Evolutionary conservation across 805 yeast genomes (phyloP).

Genomic region (Blastobotrys peoriensis): DNA sequence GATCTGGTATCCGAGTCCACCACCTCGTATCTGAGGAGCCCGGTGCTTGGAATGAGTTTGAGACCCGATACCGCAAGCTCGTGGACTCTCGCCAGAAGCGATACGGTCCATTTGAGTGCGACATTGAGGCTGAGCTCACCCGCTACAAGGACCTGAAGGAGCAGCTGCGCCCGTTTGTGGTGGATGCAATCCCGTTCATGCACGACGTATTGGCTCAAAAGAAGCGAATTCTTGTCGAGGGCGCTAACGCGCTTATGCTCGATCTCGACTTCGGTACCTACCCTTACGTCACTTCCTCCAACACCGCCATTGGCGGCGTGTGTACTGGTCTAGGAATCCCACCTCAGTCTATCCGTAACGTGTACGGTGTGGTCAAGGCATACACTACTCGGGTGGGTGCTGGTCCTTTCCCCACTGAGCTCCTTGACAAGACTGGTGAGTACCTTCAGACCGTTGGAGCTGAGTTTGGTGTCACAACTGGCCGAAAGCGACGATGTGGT

Average conservation of each 20-base stretch:
- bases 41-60: conserved; percentile 91
- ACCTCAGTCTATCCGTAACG: conserved; percentile 72
- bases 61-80: conserved; percentile 65
- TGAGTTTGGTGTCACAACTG: conserved; percentile 97
- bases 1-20: conserved; percentile 96
- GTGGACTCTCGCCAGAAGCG: conserved; percentile 78
- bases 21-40: conserved; percentile 87
- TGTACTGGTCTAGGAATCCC: conserved; percentile 95
- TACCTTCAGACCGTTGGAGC: conserved; percentile 87
- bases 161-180: conserved; percentile 78
- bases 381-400: conserved; percentile 99
- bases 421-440: conserved; percentile 80
- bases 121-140: conserved; percentile 70
- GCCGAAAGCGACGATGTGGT: conserved; percentile 98
- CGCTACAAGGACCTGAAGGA: conserved; percentile 72
- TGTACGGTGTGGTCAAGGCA: conserved; percentile 96
- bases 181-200: conserved; percentile 78
- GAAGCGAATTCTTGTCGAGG: conserved; percentile 90
- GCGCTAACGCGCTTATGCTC: conserved; percentile 97
- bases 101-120: conserved; percentile 90
- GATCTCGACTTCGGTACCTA: conserved; percentile 98
- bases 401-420: conserved; percentile 99
- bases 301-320: conserved; percentile 97
- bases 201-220: conserved; percentile 67
- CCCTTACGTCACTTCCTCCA: conserved; percentile 93